A percentile compares a stretch with the other conserved stretches of the same genome.
These are phyloP conservation scores for Aphanomyces astaci DNA, from an alignment of 352 stramenopile genomes.

Conservation along the genomic window DNA sequence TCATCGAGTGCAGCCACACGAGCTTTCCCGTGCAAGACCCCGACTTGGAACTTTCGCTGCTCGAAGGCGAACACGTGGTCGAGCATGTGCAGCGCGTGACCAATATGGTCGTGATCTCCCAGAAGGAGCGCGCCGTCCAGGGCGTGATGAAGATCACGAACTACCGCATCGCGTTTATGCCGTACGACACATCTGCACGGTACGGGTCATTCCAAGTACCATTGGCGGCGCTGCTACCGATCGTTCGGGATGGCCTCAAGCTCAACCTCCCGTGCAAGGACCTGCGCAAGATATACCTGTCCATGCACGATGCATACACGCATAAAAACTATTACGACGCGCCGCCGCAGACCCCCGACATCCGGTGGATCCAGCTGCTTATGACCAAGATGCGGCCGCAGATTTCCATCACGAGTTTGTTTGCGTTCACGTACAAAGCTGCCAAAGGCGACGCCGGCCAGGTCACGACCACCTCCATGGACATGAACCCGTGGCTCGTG, in stretches of 20 bases:
- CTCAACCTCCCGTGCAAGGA: constrained; percentile 76
- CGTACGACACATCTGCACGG: constrained; percentile 77
- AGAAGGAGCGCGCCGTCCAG: constrained; percentile 73
- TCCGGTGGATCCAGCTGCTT: constrained; percentile 69
- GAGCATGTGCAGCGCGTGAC: constrained; percentile 80
- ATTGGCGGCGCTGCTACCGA: constrained; percentile 63
- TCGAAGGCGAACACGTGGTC: constrained; percentile 61
- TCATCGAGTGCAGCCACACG: background rate
- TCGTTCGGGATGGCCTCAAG: constrained; percentile 74
- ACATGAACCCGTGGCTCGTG: constrained; percentile 74
- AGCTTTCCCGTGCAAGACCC: constrained; percentile 12
- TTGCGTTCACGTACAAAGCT: constrained; percentile 76
- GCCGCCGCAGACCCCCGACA: constrained; percentile 62
- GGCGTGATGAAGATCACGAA: constrained; percentile 80
- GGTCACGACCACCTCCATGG: constrained; percentile 27
- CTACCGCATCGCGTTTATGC: constrained; percentile 73
- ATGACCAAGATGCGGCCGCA: constrained; percentile 73
- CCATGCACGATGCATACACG: constrained; percentile 81
- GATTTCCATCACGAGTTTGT: constrained; percentile 59
- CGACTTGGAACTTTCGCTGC: constrained; percentile 18
- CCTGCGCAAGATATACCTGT: constrained; percentile 62
- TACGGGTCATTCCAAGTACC: constrained; percentile 81
- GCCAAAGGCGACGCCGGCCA: constrained; percentile 44
- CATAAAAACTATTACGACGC: constrained; percentile 76
- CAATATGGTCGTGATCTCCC: constrained; percentile 75